Conservation (phyloP, 441 rosid genomes). For the Kokia cookei region DNA sequence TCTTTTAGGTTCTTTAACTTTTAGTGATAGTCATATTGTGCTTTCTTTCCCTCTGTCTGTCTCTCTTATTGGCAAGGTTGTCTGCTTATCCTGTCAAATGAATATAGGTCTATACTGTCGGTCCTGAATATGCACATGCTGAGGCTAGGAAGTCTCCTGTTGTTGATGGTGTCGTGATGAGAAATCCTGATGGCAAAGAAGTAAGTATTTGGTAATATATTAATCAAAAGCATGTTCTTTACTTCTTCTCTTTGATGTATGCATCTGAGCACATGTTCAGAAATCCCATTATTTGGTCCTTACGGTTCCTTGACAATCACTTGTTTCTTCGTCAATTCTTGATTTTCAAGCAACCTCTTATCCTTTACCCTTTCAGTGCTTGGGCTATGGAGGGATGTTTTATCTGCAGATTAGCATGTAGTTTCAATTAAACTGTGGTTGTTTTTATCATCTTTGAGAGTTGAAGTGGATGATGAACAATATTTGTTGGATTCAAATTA, state of each 20-base stretch:
- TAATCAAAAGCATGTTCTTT: not conserved
- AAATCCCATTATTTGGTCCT: not conserved
- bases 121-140: constrained; percentile 99
- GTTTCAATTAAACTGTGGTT: not conserved
- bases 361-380: not conserved
- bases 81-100: constrained; percentile 22
- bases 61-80: constrained; percentile 1
- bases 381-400: not conserved
- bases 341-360: not conserved
- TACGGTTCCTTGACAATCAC: not conserved
- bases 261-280: not conserved
- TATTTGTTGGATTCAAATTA: not conserved
- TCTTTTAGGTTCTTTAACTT: constrained; percentile 1
- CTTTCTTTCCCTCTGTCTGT: not conserved
- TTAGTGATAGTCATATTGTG: not conserved
- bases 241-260: not conserved
- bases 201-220: constrained; percentile 37
- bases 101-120: constrained; percentile 94
- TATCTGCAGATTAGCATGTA: not conserved
- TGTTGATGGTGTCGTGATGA: constrained; percentile 99
- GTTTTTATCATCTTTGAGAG: not conserved
- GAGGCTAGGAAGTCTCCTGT: constrained; percentile 99
- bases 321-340: constrained; percentile 1
- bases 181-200: constrained; percentile 98
- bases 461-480: not conserved